Percentiles rank a stretch among this genome's conserved stretches.
Conservation (phyloP, 2,329 filamentous ascomycete species). For the Tolypocladium tundrense region DNA sequence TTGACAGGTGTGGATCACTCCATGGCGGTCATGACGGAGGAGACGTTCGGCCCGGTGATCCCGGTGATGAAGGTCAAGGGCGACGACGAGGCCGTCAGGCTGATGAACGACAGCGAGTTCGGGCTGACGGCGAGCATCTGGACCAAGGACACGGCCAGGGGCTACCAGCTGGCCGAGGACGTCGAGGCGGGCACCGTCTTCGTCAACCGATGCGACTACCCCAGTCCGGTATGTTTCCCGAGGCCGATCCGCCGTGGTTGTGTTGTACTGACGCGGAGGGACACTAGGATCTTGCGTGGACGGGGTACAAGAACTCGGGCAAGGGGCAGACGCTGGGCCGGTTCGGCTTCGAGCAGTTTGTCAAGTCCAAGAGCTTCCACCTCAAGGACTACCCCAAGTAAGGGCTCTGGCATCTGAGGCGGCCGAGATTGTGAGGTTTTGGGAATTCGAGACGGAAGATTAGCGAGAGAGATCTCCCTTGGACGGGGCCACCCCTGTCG, state of each 20-base stretch:
- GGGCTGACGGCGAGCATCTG: constrained; percentile 94
- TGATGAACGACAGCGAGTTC: constrained; percentile 95
- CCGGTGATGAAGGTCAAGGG: constrained; percentile 76
- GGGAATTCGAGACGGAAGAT: neutral
- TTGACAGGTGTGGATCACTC: constrained; percentile 68
- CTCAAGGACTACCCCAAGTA: constrained; percentile 70
- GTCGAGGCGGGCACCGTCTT: constrained; percentile 94
- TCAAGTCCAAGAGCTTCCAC: constrained; percentile 94
- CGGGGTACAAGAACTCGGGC: constrained; percentile 94
- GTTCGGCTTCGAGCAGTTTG: constrained; percentile 91
- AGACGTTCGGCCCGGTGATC: constrained; percentile 91
- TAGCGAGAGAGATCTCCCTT: constrained; percentile 3
- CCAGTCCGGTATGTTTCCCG: constrained; percentile 63
- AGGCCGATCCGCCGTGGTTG: neutral
- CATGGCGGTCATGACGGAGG: constrained; percentile 85
- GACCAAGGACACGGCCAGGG: constrained; percentile 76
- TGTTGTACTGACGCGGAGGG: constrained; percentile 1
- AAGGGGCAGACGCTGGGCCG: constrained; percentile 81
- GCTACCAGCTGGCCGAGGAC: constrained; percentile 64
- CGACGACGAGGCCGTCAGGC: constrained; percentile 68
- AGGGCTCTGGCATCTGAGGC: neutral
- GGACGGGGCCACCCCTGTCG: neutral
- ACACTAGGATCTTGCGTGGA: constrained; percentile 79
- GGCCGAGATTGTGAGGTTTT: neutral
- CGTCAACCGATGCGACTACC: constrained; percentile 88